Evolutionary conservation across 805 yeast species (phyloP), one percentile per base, ranked within the genome.

Genomic region (Brettanomyces sp.): DNA sequence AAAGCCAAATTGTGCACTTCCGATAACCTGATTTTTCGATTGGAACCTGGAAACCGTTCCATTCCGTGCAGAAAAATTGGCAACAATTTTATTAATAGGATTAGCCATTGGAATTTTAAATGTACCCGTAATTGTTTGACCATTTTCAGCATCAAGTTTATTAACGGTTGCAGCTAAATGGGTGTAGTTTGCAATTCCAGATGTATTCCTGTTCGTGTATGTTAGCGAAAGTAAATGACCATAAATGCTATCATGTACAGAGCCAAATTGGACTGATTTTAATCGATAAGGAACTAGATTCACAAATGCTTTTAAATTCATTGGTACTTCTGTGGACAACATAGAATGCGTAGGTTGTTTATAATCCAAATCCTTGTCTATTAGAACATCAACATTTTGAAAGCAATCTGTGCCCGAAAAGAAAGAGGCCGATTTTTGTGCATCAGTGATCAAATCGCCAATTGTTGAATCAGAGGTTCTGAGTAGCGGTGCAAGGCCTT

Each of bases 101-200:
- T 67, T 59, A 51, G 57, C 64, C 57, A 68, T 63, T 50, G 74
- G 85, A 46, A 62, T 69, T 48, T 66, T 70, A 57, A 65, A 67
- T 51, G 52, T 53, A 5, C 73, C 68, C 64, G 75, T 84, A 53
- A 72, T 69, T 55, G 59, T 73, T 82, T 75, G 78, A 58, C 67
- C 65, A 57, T 64, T 73, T 39, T 72, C 60, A 43, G 78, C 89
- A 51, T 70, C 68, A 24, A 74, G 68, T 65, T 67, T 54, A 53
- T 73, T 70, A 48, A 69, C 63, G 48, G 49, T 58, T 51, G 77
- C 72, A 49, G 80, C 80, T 13, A 80, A 49, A 13, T 74, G 66
- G 13, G 84, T 54, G 5, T 66, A 65, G 57, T 83, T 90, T 13
- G 85, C 88, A n/a, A 82, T 82, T 4, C 85, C 88, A 52, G 82